Evolutionary conservation across 1,139 yeast genomes (phyloP).

Genomic region (Keqinozyma sinolaborantium): DNA sequence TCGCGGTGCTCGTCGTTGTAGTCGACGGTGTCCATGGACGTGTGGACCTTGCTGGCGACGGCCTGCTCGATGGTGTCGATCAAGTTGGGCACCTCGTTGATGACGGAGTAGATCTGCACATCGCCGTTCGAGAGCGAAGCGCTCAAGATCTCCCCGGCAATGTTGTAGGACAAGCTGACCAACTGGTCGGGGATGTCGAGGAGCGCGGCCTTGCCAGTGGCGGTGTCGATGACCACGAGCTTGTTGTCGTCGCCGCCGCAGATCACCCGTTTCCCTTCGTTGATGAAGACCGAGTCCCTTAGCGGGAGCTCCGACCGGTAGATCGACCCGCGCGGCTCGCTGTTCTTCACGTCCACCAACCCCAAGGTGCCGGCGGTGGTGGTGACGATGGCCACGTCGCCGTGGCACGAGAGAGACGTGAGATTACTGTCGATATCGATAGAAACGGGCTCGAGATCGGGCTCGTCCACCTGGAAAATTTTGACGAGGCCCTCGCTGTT

Average conservation of each 20-base stretch:
- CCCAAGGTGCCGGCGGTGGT: slow-evolving; percentile 36
- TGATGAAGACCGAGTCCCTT: slow-evolving; percentile 62
- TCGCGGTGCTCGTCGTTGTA: slow-evolving; percentile 34
- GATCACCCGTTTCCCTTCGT: slow-evolving; percentile 65
- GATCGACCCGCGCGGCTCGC: slow-evolving; percentile 22
- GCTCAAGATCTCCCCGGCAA: slow-evolving; percentile 50
- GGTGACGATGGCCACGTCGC: slow-evolving; percentile 22
- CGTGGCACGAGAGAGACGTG: slow-evolving; percentile 26
- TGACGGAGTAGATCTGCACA: slow-evolving; percentile 60
- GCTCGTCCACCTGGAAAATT: slow-evolving; percentile 40
- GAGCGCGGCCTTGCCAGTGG: slow-evolving; percentile 25
- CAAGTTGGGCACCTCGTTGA: slow-evolving; percentile 34
- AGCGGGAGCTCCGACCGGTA: slow-evolving; percentile 58
- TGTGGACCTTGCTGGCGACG: slow-evolving; percentile 30
- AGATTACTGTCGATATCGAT: slow-evolving; percentile 47
- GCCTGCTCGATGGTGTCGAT: slow-evolving; percentile 40
- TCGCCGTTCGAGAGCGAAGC: slow-evolving; percentile 68
- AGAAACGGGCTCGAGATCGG: slow-evolving; percentile 53
- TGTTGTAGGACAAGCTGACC: slow-evolving; percentile 59
- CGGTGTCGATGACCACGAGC: slow-evolving; percentile 45
- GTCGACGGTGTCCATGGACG: slow-evolving; percentile 36
- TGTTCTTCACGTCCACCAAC: slow-evolving; percentile 17
- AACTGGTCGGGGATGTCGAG: slow-evolving; percentile 52
- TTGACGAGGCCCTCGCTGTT: slow-evolving; percentile 51
- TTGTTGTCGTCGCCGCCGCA: slow-evolving; percentile 78